A percentile compares a stretch with the other conserved stretches of the same genome.
Evolutionary conservation across 2,329 filamentous ascomycete genomes (phyloP).

Genomic region (Verticillium klebahnii): DNA sequence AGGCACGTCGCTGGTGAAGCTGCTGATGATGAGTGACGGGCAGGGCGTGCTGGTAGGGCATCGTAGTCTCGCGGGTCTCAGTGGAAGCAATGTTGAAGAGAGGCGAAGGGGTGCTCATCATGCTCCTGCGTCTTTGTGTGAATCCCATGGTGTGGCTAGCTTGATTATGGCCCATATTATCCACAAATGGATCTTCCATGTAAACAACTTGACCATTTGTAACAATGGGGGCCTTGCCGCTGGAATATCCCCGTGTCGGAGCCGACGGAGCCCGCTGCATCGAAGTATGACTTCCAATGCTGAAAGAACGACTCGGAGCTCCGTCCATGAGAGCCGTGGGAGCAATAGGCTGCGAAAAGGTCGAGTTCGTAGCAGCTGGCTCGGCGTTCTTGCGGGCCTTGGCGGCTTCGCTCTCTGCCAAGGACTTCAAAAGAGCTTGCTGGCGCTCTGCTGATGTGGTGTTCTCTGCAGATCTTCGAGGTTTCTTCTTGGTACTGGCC

Average conservation of each 20-base stretch:
- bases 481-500: background rate
- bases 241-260: background rate
- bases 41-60: background rate
- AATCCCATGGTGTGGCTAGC: background rate
- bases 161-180: background rate
- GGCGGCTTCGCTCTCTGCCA: background rate
- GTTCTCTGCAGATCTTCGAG: background rate
- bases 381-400: background rate
- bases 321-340: background rate
- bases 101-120: background rate
- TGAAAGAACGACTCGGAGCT: background rate
- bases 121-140: background rate
- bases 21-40: background rate
- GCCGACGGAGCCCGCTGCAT: too few relatives aligned
- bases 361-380: background rate
- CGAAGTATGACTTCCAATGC: too few relatives aligned
- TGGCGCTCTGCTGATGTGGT: background rate
- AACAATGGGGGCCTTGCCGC: too few relatives aligned
- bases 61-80: background rate
- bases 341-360: background rate
- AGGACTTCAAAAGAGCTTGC: background rate
- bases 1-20: background rate
- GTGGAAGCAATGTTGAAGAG: background rate
- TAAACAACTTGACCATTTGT: background rate
- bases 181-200: background rate